Conservation (phyloP, 1,284 basidiomycete species). For the Rhodotorula sp. region DNA sequence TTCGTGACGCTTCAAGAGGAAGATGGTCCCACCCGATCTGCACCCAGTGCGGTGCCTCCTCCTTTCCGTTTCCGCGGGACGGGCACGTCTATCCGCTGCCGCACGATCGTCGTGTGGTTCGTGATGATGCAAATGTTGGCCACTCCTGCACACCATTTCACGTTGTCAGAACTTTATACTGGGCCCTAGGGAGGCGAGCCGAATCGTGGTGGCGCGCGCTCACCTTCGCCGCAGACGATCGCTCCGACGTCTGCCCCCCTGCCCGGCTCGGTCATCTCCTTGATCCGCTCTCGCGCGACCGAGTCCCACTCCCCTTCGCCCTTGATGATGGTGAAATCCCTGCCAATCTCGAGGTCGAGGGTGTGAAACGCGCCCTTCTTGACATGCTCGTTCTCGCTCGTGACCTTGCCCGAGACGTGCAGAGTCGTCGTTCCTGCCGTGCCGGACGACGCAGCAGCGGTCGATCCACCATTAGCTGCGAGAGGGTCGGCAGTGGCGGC, state of each 20-base stretch:
- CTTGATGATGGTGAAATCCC: constrained; percentile 91
- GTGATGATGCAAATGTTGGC: constrained; percentile 93
- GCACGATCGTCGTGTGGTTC: constrained; percentile 92
- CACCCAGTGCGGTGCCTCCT: constrained; percentile 61
- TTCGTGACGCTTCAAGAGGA: background rate
- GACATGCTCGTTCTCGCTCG: constrained; percentile 86
- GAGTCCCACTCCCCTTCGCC: constrained; percentile 77
- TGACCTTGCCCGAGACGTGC: constrained; percentile 83
- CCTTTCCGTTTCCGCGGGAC: constrained; percentile 88
- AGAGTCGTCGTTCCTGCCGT: constrained; percentile 54
- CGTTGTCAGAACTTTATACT: background rate
- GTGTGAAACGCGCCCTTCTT: constrained; percentile 95
- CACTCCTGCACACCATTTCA: constrained; percentile 57
- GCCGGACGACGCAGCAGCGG: constrained; percentile 21
- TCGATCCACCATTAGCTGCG: background rate
- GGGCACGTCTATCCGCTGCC: constrained; percentile 84
- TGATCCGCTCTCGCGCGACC: constrained; percentile 73
- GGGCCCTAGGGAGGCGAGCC: too few species aligned
- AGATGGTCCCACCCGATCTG: constrained; percentile 67
- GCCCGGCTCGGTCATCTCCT: constrained; percentile 86
- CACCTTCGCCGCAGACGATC: constrained; percentile 88
- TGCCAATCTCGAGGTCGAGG: constrained; percentile 85
- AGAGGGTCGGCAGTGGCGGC: constrained; percentile 4
- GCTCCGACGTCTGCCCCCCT: constrained; percentile 94
- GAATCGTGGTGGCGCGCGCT: too few species aligned